phyloP scores from a whole-genome alignment of 2,329 filamentous ascomycete genomes.

The Aspergillus fumigatus region DNA sequence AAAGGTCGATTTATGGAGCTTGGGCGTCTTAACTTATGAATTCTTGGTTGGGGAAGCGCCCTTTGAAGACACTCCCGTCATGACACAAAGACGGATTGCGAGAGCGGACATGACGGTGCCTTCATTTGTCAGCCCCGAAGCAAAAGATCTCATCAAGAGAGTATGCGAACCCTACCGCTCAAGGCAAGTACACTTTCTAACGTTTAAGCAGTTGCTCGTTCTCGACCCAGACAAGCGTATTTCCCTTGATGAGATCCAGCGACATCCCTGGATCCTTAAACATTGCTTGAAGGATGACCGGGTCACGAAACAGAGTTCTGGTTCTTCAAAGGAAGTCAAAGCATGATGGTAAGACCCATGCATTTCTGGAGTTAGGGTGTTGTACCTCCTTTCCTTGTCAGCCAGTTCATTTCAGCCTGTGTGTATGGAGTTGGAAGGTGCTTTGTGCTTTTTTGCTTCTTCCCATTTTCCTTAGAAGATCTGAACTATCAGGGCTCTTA shows the following conservation, averaged over 20 bases:
- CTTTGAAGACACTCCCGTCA: slow-evolving; percentile 90
- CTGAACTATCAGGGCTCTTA: slow-evolving; percentile 1
- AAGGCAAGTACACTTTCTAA: slow-evolving; percentile 15
- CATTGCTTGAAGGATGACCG: slow-evolving; percentile 65
- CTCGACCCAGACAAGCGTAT: slow-evolving; percentile 92
- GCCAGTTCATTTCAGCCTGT: slow-evolving; percentile 5
- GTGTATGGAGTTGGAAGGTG: slow-evolving; percentile 12
- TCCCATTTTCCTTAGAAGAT: background rate
- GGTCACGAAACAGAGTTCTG: slow-evolving; percentile 40
- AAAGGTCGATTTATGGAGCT: slow-evolving; percentile 93
- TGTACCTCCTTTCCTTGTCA: slow-evolving; percentile 8
- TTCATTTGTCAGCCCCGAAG: slow-evolving; percentile 83
- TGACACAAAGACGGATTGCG: slow-evolving; percentile 88
- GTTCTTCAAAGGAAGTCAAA: slow-evolving; percentile 31
- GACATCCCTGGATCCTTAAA: slow-evolving; percentile 95
- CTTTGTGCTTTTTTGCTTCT: background rate
- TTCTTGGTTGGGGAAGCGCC: slow-evolving; percentile 94
- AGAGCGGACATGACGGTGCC: slow-evolving; percentile 90
- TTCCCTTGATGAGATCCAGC: slow-evolving; percentile 79
- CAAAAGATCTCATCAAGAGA: slow-evolving; percentile 85
- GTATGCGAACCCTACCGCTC: slow-evolving; percentile 42
- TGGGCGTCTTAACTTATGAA: slow-evolving; percentile 93
- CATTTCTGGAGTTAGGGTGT: slow-evolving; percentile 19
- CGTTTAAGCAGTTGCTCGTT: slow-evolving; percentile 64
- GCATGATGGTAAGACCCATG: slow-evolving; percentile 18